These are phyloP conservation scores for Colletotrichum destructivum DNA, from an alignment of 2,329 filamentous ascomycete species.

Conservation along the genomic window DNA sequence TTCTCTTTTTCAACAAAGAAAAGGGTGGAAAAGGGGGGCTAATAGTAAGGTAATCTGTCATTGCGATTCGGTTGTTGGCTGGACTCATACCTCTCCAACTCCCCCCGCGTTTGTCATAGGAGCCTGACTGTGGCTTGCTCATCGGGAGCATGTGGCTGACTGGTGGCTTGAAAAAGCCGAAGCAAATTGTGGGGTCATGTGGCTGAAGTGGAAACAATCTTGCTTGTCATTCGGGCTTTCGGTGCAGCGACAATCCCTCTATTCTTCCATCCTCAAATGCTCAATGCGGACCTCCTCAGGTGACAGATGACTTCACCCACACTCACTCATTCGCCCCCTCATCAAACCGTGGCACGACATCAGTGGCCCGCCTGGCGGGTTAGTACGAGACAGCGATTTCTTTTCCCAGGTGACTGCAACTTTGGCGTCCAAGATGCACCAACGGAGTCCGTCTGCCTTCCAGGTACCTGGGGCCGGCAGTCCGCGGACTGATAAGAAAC, in stretches of 20 bases:
- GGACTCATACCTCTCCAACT: no score
- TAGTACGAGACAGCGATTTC: conserved; percentile 1
- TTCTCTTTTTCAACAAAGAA: background rate
- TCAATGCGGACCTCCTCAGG: background rate
- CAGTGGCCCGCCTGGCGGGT: conserved; percentile 24
- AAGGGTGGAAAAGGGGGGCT: background rate
- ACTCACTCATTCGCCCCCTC: background rate
- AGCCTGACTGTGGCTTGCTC: background rate
- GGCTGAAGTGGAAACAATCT: conserved; percentile 6
- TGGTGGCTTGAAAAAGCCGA: background rate
- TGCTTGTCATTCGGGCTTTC: background rate
- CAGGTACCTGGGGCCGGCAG: background rate
- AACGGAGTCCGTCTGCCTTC: background rate
- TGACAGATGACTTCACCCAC: conserved; percentile 14
- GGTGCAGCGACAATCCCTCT: conserved; percentile 13
- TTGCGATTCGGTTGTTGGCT: background rate
- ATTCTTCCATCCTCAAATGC: background rate
- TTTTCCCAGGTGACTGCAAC: conserved; percentile 13
- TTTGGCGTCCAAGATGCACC: background rate
- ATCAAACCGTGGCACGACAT: conserved; percentile 35
- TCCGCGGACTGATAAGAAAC: background rate
- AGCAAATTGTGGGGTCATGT: background rate
- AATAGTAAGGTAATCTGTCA: background rate
- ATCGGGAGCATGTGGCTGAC: conserved; percentile 10
- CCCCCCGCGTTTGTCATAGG: background rate